Evolutionary conservation across 495 filamentous ascomycete genomes (phyloP).

Genomic region (Lasiosphaeria ovina): DNA sequence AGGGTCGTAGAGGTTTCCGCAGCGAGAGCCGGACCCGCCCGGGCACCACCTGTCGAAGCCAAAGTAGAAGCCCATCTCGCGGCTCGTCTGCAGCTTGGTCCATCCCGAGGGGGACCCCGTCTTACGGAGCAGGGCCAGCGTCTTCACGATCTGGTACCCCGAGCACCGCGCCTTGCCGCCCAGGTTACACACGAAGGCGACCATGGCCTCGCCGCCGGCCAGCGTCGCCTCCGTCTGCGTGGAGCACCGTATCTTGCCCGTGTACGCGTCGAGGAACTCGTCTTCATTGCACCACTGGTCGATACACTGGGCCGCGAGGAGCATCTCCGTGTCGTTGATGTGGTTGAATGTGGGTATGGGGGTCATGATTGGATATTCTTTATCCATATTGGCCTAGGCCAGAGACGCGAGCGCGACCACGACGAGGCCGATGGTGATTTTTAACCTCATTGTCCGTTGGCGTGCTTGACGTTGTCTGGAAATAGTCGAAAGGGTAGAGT

Average conservation of each 20-base stretch:
- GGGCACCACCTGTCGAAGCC: background rate
- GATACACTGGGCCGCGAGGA: background rate
- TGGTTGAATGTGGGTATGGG: background rate
- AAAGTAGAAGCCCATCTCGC: background rate
- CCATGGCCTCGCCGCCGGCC: background rate
- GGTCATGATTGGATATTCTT: too few relatives aligned
- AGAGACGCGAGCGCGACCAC: too few relatives aligned
- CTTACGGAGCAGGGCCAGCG: background rate
- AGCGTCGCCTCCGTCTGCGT: background rate
- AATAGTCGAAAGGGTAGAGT: too few relatives aligned
- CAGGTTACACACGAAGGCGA: background rate
- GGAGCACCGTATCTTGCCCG: background rate
- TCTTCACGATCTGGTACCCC: background rate
- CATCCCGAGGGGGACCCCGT: background rate
- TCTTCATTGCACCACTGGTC: background rate
- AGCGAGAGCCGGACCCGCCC: background rate
- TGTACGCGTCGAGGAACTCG: background rate
- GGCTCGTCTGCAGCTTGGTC: background rate
- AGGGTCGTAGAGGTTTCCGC: background rate
- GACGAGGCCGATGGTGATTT: too few relatives aligned
- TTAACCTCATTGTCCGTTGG: too few relatives aligned
- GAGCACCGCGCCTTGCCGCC: background rate
- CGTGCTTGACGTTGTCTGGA: too few relatives aligned
- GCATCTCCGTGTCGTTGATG: background rate
- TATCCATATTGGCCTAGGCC: too few relatives aligned